phyloP scores from a whole-genome alignment of 2,329 filamentous ascomycete species.

The Penicillium thymicola region DNA sequence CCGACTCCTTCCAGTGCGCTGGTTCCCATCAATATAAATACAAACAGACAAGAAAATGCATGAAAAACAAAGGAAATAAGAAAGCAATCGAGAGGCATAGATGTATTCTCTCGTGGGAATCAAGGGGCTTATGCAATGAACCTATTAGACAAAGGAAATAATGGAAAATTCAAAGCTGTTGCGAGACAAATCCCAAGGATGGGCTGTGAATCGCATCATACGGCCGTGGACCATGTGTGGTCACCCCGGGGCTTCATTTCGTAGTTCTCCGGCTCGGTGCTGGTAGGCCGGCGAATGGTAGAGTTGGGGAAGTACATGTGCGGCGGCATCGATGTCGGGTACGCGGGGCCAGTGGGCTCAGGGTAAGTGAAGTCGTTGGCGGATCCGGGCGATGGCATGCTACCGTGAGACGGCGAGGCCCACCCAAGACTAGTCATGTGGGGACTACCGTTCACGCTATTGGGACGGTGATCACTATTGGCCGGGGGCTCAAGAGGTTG shows the following conservation, averaged over 20 bases:
- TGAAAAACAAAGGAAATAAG: slow-evolving; percentile 13
- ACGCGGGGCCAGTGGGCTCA: slow-evolving; percentile 60
- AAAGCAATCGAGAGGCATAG: slow-evolving; percentile 13
- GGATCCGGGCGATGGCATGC: slow-evolving; percentile 67
- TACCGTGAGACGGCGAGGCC: slow-evolving; percentile 77
- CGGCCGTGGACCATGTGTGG: slow-evolving; percentile 38
- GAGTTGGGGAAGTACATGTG: slow-evolving; percentile 72
- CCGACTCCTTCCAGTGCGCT: slow-evolving; percentile 12
- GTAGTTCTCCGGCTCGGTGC: slow-evolving; percentile 68
- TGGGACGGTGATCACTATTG: slow-evolving; percentile 70
- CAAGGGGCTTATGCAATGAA: slow-evolving; percentile 24
- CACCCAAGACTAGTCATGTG: slow-evolving; percentile 80
- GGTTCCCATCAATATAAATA: slow-evolving; percentile 13
- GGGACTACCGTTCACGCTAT: slow-evolving; percentile 77
- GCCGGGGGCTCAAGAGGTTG: slow-evolving; percentile 78
- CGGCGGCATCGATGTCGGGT: slow-evolving; percentile 44
- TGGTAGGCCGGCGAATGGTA: slow-evolving; percentile 68
- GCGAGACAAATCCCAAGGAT: neutral
- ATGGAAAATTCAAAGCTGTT: slow-evolving; percentile 4
- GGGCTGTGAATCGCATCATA: slow-evolving; percentile 20
- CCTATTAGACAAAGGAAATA: slow-evolving; percentile 22
- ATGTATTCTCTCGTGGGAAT: slow-evolving; percentile 21
- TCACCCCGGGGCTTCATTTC: slow-evolving; percentile 55
- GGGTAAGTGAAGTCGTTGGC: slow-evolving; percentile 78
- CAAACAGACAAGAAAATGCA: slow-evolving; percentile 13